Conservation (phyloP, 1,284 basidiomycete species). For the Melampsora abietis-canadensis region DNA sequence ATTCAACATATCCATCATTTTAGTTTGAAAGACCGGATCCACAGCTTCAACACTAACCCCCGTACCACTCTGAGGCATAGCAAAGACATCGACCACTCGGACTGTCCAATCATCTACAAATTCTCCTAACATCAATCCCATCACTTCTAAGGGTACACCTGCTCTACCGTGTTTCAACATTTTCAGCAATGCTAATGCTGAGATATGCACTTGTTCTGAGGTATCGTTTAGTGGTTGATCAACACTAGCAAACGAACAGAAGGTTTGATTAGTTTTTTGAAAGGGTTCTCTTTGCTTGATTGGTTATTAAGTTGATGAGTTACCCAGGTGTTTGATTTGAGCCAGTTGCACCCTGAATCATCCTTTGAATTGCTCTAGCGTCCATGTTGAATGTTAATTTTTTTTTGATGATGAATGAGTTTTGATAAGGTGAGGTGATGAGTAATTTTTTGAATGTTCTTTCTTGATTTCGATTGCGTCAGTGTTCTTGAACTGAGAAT, state of each 20-base stretch:
- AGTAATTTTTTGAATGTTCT: too few species aligned
- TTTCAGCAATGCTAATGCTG: slow-evolving; percentile 88
- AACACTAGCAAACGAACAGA: slow-evolving; percentile 2
- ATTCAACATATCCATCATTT: slow-evolving; percentile 99
- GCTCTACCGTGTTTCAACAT: slow-evolving; percentile 99
- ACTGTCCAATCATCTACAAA: slow-evolving; percentile 97
- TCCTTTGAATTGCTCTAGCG: slow-evolving; percentile 37
- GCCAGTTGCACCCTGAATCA: slow-evolving; percentile 30
- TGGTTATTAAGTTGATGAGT: neutral
- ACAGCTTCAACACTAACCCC: slow-evolving; percentile 98
- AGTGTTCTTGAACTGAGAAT: too few species aligned
- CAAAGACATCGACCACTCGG: slow-evolving; percentile 90
- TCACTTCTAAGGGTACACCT: slow-evolving; percentile 99
- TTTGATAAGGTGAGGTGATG: too few species aligned
- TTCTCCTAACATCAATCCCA: slow-evolving; percentile 98
- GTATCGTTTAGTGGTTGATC: slow-evolving; percentile 48
- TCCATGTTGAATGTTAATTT: slow-evolving; percentile 10
- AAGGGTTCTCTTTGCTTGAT: neutral
- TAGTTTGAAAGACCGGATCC: slow-evolving; percentile 97
- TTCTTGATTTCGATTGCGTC: too few species aligned
- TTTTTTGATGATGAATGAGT: too few species aligned
- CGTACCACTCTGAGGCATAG: slow-evolving; percentile 98
- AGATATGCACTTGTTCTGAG: slow-evolving; percentile 94
- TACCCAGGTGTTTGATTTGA: slow-evolving; percentile 25
- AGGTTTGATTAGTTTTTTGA: neutral